phyloP scores from a whole-genome alignment of 2,329 filamentous ascomycete genomes.

The Clathrospora elynae region DNA sequence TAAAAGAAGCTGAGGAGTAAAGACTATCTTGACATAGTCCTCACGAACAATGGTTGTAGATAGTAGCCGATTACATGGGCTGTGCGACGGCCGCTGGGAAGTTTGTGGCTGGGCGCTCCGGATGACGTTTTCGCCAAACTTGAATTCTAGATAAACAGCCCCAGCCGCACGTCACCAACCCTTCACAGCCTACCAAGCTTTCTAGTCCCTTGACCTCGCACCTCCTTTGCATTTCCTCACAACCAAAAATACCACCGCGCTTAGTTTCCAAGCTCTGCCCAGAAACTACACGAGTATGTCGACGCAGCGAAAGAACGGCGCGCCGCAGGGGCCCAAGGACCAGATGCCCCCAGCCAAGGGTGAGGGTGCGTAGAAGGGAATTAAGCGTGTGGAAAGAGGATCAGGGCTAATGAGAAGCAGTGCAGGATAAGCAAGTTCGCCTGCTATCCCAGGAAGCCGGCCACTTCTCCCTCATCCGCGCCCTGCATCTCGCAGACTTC shows the following conservation, averaged over 20 bases:
- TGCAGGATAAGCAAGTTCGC: conserved; percentile 75
- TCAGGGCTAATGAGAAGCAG: conserved; percentile 48
- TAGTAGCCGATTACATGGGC: too few species aligned
- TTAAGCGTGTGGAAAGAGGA: background rate
- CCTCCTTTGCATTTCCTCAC: background rate
- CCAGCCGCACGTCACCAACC: conserved; percentile 12
- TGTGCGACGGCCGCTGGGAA: too few species aligned
- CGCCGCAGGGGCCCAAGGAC: conserved; percentile 47
- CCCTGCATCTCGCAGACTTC: conserved; percentile 78
- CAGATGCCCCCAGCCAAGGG: conserved; percentile 45
- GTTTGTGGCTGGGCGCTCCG: conserved; percentile 1
- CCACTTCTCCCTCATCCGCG: conserved; percentile 67
- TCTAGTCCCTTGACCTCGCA: conserved; percentile 3
- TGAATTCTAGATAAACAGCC: conserved; percentile 8
- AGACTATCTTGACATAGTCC: too few species aligned
- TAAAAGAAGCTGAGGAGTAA: too few species aligned
- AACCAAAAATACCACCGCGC: conserved; percentile 26
- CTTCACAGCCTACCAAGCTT: too few species aligned
- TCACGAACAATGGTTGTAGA: too few species aligned
- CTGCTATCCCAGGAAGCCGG: conserved; percentile 71
- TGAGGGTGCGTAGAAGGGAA: conserved; percentile 47
- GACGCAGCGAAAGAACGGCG: conserved; percentile 14
- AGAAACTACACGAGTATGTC: conserved; percentile 11
- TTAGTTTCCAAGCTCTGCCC: too few species aligned
- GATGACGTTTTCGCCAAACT: conserved; percentile 19